Base-by-base conservation (phyloP, 352 stramenopile genomes). In the Elongisporangium senticosum region DNA sequence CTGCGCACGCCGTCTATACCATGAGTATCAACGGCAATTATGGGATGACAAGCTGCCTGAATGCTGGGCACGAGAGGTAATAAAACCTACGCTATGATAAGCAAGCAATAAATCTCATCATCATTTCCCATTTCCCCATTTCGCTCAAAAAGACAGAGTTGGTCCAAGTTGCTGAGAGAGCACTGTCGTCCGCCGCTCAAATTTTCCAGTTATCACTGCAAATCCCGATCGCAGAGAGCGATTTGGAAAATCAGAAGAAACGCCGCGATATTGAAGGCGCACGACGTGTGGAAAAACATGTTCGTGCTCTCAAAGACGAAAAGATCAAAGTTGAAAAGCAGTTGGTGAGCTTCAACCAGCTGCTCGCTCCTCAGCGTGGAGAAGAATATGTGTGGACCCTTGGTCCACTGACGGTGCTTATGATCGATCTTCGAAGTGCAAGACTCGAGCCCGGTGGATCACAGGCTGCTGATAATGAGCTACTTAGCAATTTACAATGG, bases 1-100 rank as follows among this genome's bases (percentile, higher is more conserved):
- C 2, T 88, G 79, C 28, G 83, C 83, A 0, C 62, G 79, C 22
- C 68, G 73, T 4, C 51, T 93, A 3, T 94, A 72, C 49, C 79
- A 89, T 22, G 83, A 94, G 55, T 93, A 94, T 50, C 85, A 94
- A 64, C 75, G 83, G 0, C 73, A 84, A 52, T 61, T 94, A 7
- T 94, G 85, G 85, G 85, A 94, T 59, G 64, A 77, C 23, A 55
- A 86, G 22, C 73, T 89, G n/a, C 69, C 75, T 7, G 63, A 79
- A 22, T 51, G 90, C 4, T 59, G 72, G 14, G 55, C 50, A 6
- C 59, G 64, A 49, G 75, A 85, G 58, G 64, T 74, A 43, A 15
- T 0, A 43, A 43, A 43, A 17, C 3, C 10, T 17, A 1, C 11
- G 4, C 33, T 43, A 17, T 43, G 33, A 43, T 39, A 43, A 15